Percentiles rank a stretch among this genome's conserved stretches.
These are phyloP conservation scores for Teratosphaeria gauchensis DNA, from an alignment of 2,329 filamentous ascomycete species.

Conservation along the genomic window DNA sequence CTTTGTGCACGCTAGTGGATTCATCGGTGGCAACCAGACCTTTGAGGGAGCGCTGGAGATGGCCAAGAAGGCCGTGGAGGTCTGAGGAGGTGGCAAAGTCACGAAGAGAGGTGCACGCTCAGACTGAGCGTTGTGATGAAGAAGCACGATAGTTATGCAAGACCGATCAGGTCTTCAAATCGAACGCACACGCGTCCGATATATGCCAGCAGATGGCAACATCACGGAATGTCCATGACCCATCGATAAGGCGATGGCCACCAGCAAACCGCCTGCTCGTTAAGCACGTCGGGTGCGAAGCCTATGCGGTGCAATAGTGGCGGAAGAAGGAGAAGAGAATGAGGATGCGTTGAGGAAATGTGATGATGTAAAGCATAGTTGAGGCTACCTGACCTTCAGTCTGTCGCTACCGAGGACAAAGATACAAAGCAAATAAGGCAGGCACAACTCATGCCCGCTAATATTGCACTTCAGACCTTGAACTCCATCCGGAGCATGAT, in stretches of 20 bases:
- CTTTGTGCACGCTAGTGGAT: constrained; percentile 89
- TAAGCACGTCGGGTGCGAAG: neutral
- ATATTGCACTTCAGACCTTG: no score
- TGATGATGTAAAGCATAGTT: no score
- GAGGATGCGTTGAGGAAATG: no score
- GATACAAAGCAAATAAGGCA: no score
- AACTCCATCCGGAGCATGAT: no score
- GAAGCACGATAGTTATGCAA: neutral
- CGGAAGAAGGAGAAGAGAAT: neutral
- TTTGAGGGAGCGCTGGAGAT: constrained; percentile 81
- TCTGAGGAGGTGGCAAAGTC: constrained; percentile 10
- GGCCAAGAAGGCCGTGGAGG: constrained; percentile 63
- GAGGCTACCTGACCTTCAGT: neutral
- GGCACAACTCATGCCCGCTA: no score
- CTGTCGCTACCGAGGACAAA: neutral
- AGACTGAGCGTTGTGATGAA: neutral
- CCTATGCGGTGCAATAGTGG: neutral
- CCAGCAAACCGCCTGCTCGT: neutral
- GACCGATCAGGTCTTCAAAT: neutral
- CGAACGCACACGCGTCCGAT: neutral
- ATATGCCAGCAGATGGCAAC: neutral
- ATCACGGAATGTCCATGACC: neutral
- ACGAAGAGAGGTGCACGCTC: neutral
- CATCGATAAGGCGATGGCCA: neutral
- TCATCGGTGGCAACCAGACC: constrained; percentile 91